These are phyloP conservation scores for Mycena maculata DNA, from an alignment of 768 basidiomycete species.

Conservation along the genomic window DNA sequence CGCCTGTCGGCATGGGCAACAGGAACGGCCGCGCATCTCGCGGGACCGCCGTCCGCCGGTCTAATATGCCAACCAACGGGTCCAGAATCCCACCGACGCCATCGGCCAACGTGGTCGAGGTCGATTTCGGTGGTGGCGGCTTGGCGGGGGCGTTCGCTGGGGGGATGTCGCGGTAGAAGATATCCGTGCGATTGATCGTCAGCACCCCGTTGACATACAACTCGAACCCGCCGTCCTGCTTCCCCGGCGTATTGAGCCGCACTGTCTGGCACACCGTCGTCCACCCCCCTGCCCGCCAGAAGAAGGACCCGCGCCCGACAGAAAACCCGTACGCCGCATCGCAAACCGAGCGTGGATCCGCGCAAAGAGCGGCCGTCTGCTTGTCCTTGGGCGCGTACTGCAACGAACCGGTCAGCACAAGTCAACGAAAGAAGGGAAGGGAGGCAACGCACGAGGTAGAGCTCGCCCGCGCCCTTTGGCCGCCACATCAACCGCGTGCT, in stretches of 20 bases:
- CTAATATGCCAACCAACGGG: conserved; percentile 26
- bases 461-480: conserved; percentile 72
- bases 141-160: conserved; percentile 12
- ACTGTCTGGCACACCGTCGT: conserved; percentile 79
- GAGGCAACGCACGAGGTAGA: conserved; percentile 71
- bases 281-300: conserved; percentile 72
- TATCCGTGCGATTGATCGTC: conserved; percentile 65
- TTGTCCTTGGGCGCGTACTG: conserved; percentile 83
- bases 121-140: conserved; percentile 1
- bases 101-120: neutral
- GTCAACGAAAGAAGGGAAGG: neutral
- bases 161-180: conserved; percentile 68
- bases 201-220: conserved; percentile 71
- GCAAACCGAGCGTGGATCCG: conserved; percentile 70
- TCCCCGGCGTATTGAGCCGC: conserved; percentile 78
- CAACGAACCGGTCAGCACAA: neutral
- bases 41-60: conserved; percentile 4
- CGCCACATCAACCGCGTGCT: conserved; percentile 92
- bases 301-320: conserved; percentile 78
- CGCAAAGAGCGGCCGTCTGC: conserved; percentile 71
- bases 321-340: conserved; percentile 77
- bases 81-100: conserved; percentile 3
- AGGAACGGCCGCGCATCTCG: conserved; percentile 4
- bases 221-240: conserved; percentile 71
- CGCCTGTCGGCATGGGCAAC: conserved; percentile 5